phyloP scores from a whole-genome alignment of 2,329 filamentous ascomycete genomes.

The Herpotrichia juniperi region DNA sequence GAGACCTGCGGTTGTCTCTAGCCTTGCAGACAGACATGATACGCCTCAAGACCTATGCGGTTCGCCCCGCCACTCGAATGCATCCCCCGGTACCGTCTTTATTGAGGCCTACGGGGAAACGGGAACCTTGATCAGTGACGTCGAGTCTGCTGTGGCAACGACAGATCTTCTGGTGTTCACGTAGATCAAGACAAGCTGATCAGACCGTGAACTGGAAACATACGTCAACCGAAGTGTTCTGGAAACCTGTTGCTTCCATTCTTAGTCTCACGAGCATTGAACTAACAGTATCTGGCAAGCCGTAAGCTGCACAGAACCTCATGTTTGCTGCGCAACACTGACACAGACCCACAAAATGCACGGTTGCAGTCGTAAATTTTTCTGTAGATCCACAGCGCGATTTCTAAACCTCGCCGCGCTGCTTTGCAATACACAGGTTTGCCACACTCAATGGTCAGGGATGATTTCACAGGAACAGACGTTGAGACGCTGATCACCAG shows the following conservation, averaged over 20 bases:
- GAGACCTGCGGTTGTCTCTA: neutral
- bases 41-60: neutral
- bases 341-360: neutral
- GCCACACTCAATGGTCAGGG: neutral
- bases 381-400: neutral
- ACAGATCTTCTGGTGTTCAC: conserved; percentile 10
- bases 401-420: neutral
- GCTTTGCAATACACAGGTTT: neutral
- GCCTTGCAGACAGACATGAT: neutral
- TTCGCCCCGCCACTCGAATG: neutral
- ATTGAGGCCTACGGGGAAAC: neutral
- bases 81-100: neutral
- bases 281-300: neutral
- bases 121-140: conserved; percentile 18
- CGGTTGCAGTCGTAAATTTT: neutral
- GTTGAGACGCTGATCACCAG: neutral
- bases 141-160: conserved; percentile 17
- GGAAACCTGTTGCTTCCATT: conserved; percentile 4
- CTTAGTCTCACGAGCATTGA: neutral
- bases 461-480: neutral
- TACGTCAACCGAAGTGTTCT: conserved; percentile 25
- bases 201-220: conserved; percentile 11
- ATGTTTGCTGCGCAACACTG: neutral
- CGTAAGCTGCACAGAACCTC: neutral
- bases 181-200: conserved; percentile 19